A percentile compares a stretch with the other conserved stretches of the same genome.
Conservation (phyloP, 2,329 filamentous ascomycete species). For the Emergomyces pasteurianus region DNA sequence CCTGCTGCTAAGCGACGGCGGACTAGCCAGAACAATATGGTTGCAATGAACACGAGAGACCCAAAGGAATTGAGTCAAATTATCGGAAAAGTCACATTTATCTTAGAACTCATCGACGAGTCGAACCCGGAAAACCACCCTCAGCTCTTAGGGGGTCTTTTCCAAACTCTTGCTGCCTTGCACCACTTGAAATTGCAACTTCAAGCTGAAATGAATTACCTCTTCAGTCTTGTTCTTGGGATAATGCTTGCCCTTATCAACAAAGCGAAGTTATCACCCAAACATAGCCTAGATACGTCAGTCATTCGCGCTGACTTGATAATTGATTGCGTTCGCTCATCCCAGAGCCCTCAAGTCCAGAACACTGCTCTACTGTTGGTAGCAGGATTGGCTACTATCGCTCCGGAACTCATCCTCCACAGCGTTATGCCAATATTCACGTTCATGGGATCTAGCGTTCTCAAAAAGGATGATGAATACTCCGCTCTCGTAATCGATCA, state of each 20-base stretch:
- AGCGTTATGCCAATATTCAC: conserved; percentile 99
- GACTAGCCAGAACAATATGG: conserved; percentile 60
- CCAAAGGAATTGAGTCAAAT: conserved; percentile 54
- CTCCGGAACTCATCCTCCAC: conserved; percentile 83
- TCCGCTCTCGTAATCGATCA: conserved; percentile 90
- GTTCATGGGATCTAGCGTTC: conserved; percentile 85
- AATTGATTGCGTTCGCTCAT: conserved; percentile 87
- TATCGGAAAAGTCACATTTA: conserved; percentile 68
- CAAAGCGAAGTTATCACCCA: conserved; percentile 46
- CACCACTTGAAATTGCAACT: conserved; percentile 73
- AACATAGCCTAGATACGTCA: conserved; percentile 56
- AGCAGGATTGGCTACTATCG: conserved; percentile 72
- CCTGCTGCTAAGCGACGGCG: conserved; percentile 68
- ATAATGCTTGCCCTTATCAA: conserved; percentile 77
- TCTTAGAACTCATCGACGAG: conserved; percentile 76
- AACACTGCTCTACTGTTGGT: conserved; percentile 82
- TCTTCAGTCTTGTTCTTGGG: conserved; percentile 73
- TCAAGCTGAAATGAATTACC: conserved; percentile 77
- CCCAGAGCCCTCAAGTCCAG: conserved; percentile 83
- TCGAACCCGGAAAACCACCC: conserved; percentile 63
- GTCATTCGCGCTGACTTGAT: conserved; percentile 79
- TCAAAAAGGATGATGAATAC: conserved; percentile 91
- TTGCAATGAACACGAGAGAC: conserved; percentile 49
- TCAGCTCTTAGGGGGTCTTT: conserved; percentile 65
- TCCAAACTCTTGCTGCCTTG: conserved; percentile 73